A percentile compares a stretch with the other conserved stretches of the same genome.
Evolutionary conservation across 2,329 filamentous ascomycete genomes (phyloP).

Genomic region (Ophiostoma ulmi): DNA sequence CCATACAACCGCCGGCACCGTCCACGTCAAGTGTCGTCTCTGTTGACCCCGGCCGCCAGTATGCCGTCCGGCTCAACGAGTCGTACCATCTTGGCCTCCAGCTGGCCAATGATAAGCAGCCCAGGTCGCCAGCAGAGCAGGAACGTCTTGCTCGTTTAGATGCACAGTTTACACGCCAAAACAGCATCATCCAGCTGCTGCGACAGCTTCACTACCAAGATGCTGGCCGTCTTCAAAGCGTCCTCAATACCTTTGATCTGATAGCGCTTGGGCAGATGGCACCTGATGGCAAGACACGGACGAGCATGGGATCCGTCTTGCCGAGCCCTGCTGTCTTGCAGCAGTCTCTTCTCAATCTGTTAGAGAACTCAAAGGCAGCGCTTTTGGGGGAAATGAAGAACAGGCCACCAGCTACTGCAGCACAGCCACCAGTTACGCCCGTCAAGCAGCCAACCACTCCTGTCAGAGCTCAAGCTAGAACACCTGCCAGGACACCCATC

Average conservation of each 20-base stretch:
- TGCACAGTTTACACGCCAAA: slow-evolving; percentile 25
- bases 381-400: not conserved
- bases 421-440: not conserved
- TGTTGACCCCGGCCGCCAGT: slow-evolving; percentile 24
- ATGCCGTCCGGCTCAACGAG: slow-evolving; percentile 30
- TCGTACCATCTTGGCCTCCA: slow-evolving; percentile 31
- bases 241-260: not conserved
- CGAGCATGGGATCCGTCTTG: not conserved
- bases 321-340: slow-evolving; percentile 28
- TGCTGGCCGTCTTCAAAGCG: not conserved
- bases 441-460: not conserved
- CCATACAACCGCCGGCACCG: not conserved
- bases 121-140: slow-evolving; percentile 27
- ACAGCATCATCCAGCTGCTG: slow-evolving; percentile 29
- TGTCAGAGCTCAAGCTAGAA: not conserved
- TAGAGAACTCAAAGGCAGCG: slow-evolving; percentile 23
- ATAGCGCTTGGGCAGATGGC: not conserved
- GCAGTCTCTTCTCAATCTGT: slow-evolving; percentile 27
- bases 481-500: not conserved
- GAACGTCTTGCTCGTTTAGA: slow-evolving; percentile 25
- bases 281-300: not conserved
- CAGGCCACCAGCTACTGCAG: not conserved
- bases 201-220: slow-evolving; percentile 28
- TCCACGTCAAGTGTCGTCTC: not conserved
- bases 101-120: slow-evolving; percentile 25